These are phyloP conservation scores for Teunomyces atbi DNA, from an alignment of 805 yeast species.

Conservation along the genomic window DNA sequence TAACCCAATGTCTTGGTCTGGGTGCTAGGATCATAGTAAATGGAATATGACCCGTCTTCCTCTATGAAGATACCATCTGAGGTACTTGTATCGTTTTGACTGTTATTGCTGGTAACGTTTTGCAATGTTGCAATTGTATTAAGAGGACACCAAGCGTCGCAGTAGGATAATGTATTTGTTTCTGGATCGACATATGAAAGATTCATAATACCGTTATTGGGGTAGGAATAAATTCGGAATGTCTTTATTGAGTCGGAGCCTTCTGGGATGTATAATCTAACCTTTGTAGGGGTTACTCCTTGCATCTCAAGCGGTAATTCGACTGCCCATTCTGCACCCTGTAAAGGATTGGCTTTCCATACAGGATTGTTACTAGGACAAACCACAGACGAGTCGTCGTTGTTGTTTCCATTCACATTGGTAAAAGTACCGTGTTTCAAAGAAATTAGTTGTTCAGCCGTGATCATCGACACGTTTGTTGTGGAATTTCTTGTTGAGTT, in stretches of 20 bases:
- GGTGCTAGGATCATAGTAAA: conserved; percentile 33
- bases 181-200: conserved; percentile 77
- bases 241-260: conserved; percentile 49
- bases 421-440: conserved; percentile 54
- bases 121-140: conserved; percentile 37
- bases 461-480: conserved; percentile 38
- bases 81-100: conserved; percentile 19
- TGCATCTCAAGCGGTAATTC: conserved; percentile 49
- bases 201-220: conserved; percentile 89
- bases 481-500: conserved; percentile 22
- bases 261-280: conserved; percentile 66
- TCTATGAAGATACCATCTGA: conserved; percentile 25
- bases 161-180: conserved; percentile 53
- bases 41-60: conserved; percentile 33
- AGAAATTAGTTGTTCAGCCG: conserved; percentile 62
- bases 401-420: conserved; percentile 40
- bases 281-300: conserved; percentile 62
- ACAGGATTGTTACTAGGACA: conserved; percentile 55
- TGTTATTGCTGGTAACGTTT: conserved; percentile 22
- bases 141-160: conserved; percentile 92
- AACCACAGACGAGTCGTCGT: conserved; percentile 31
- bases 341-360: conserved; percentile 53
- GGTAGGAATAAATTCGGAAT: conserved; percentile 74
- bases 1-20: conserved; percentile 40
- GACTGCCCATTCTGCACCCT: conserved; percentile 67